These are phyloP conservation scores for Fusarium humuli DNA, from an alignment of 2,329 filamentous ascomycete genomes.

Conservation along the genomic window DNA sequence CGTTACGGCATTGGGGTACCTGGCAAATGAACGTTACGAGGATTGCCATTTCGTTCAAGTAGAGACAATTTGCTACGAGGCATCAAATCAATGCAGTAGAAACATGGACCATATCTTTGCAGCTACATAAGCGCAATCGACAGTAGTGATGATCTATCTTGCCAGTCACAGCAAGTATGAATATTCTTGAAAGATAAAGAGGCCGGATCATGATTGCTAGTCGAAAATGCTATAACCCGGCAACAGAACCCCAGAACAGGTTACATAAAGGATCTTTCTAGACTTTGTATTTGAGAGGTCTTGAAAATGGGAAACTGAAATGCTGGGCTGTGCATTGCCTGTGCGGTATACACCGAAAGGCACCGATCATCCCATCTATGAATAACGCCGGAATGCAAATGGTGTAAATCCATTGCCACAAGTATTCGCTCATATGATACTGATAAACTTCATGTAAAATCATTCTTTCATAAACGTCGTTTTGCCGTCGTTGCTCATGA, in stretches of 20 bases:
- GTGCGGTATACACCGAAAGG: constrained; percentile 3
- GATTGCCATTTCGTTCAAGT: constrained; percentile 7
- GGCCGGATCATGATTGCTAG: neutral
- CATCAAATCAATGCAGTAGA: neutral
- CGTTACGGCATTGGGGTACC: constrained; percentile 34
- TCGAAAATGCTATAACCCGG: neutral
- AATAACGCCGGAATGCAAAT: constrained; percentile 25
- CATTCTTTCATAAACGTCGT: constrained; percentile 24
- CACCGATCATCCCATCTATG: constrained; percentile 24
- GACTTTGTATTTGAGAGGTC: neutral
- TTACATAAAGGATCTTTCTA: neutral
- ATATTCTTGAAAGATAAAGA: neutral
- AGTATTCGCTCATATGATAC: constrained; percentile 23
- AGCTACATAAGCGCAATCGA: neutral
- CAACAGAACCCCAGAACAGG: neutral
- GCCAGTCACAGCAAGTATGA: neutral
- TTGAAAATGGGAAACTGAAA: neutral
- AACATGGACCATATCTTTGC: neutral
- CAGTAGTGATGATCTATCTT: neutral
- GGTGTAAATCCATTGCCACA: constrained; percentile 3
- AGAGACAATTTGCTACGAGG: neutral
- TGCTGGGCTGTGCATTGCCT: constrained; percentile 21
- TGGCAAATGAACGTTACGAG: constrained; percentile 10
- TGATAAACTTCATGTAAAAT: constrained; percentile 8
- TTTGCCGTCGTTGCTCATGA: constrained; percentile 36